Evolutionary conservation across 2,329 filamentous ascomycete genomes (phyloP), one percentile per base, ranked within the genome.

Genomic region (Cladosporium sp.): DNA sequence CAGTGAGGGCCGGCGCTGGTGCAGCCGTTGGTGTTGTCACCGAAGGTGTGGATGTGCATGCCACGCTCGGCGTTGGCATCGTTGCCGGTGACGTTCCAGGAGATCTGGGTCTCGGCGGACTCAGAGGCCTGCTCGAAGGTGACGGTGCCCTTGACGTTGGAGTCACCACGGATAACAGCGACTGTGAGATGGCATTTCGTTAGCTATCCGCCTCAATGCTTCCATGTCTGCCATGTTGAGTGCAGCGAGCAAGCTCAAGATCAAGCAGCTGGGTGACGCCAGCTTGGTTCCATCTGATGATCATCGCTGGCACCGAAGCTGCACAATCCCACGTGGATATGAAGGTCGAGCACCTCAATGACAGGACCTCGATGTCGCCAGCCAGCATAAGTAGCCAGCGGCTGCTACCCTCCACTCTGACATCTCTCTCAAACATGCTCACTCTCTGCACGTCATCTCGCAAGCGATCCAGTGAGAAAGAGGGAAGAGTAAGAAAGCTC

Each of bases 11-110:
- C 94, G 66, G 94, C 94, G 66, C 90, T 96, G 66, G 93, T 97
- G 89, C 94, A 99, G 77, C 94, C 94, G 80, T 99, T 99, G 83
- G 94, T 97, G 85, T 97, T 97, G 85, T 97, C 94, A 76, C 94
- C 94, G 73, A 96, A 99, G 77, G 94, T 90, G 83, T 99, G 94
- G 73, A 99, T 87, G 84, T 99, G 94, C 84, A 97, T 91, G 78
- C 91, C 94, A 79, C 94, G 93, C 86, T 96, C 85, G 73, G 94
- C 92, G 77, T 96, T 96, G 79, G 93, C 72, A 74, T 97, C 92
- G 79, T 97, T 83, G 79, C 94, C 93, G 62, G 84, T 83, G 78
- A 99, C 91, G 79, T 97, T 85, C 87, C 90, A 99, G 73, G 88
- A 84, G 80, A 99, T 83, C 76, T 83, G 93, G 74, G 94, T 97